Conservation (phyloP, 352 stramenopile genomes). For the Phytophthora pluvialis region DNA sequence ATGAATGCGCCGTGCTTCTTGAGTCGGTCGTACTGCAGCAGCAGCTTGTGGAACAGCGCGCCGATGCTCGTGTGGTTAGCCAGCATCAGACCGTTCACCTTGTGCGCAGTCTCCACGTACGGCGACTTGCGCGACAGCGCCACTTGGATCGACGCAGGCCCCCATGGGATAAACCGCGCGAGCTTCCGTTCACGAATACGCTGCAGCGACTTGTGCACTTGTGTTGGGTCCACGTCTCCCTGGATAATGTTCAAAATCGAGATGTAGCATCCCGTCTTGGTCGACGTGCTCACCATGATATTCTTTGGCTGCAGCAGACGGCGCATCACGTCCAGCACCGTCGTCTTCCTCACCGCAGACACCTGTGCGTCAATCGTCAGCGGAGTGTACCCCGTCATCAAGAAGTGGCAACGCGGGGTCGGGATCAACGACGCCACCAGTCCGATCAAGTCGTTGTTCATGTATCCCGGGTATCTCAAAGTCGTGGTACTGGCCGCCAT, state of each 20-base stretch:
- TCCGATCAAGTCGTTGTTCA: constrained; percentile 99
- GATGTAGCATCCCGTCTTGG: constrained; percentile 98
- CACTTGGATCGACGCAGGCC: constrained; percentile 98
- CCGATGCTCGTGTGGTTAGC: constrained; percentile 99
- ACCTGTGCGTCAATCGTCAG: constrained; percentile 94
- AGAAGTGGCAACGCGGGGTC: constrained; percentile 98
- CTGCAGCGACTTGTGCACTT: constrained; percentile 99
- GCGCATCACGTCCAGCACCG: constrained; percentile 99
- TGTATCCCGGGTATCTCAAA: constrained; percentile 97
- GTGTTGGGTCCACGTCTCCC: constrained; percentile 97
- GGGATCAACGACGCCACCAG: constrained; percentile 98
- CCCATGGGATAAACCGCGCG: constrained; percentile 99
- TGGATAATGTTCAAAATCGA: constrained; percentile 99
- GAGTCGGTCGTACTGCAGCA: constrained; percentile 98
- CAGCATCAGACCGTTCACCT: constrained; percentile 98
- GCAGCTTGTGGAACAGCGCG: constrained; percentile 87
- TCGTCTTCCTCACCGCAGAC: constrained; percentile 96
- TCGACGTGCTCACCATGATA: constrained; percentile 99
- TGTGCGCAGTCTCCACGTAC: constrained; percentile 97
- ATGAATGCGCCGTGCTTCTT: constrained; percentile 99
- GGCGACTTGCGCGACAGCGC: constrained; percentile 97
- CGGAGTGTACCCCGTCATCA: constrained; percentile 99
- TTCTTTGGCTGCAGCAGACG: constrained; percentile 97
- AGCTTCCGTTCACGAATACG: constrained; percentile 97
- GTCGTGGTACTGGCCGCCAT: constrained; percentile 99